These are phyloP conservation scores for Cercospora brassicicola DNA, from an alignment of 2,329 filamentous ascomycete genomes.

Conservation along the genomic window DNA sequence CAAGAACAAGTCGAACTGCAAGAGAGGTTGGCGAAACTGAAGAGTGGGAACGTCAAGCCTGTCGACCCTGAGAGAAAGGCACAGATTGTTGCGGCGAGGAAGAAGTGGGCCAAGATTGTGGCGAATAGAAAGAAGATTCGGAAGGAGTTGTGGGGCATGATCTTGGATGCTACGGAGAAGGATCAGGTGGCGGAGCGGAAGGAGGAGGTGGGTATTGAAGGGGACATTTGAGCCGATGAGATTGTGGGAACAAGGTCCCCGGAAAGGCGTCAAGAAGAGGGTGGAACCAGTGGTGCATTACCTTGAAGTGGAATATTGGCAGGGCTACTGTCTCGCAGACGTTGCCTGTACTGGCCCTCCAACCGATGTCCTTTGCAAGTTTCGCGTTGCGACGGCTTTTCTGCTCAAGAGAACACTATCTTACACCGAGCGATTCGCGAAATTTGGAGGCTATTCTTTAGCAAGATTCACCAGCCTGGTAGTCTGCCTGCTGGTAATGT, in stretches of 20 bases:
- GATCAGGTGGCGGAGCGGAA: slow-evolving; percentile 41
- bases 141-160: slow-evolving; percentile 52
- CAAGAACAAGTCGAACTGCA: slow-evolving; percentile 46
- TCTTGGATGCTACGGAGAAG: slow-evolving; percentile 52
- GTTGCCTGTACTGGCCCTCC: neutral
- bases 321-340: neutral
- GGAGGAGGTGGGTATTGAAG: slow-evolving; percentile 40
- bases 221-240: neutral
- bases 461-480: neutral
- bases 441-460: neutral
- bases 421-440: neutral
- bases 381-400: neutral
- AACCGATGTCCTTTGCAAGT: neutral
- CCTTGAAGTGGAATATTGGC: neutral
- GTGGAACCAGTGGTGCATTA: neutral
- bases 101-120: slow-evolving; percentile 44
- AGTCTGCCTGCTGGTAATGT: neutral
- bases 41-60: slow-evolving; percentile 45
- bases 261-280: neutral
- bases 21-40: slow-evolving; percentile 45
- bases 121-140: slow-evolving; percentile 51
- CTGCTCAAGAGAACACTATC: neutral
- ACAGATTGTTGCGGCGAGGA: slow-evolving; percentile 49
- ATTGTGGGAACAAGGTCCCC: neutral
- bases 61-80: slow-evolving; percentile 53